Evolutionary conservation across 495 filamentous ascomycete genomes (phyloP).

Genomic region (Chaetomium fimeti): DNA sequence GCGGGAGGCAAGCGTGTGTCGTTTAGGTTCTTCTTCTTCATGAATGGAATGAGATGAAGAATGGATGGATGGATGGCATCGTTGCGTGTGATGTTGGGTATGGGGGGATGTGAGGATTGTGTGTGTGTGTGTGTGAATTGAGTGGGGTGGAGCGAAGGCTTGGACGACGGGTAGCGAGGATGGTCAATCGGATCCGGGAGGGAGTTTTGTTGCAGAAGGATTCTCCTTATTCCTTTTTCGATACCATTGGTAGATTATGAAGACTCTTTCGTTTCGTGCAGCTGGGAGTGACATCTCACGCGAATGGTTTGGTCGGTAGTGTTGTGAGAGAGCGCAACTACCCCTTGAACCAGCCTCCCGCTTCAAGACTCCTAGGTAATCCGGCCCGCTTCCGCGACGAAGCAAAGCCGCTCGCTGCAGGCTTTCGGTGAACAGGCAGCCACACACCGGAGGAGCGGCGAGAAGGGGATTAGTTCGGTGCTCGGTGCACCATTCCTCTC

Average conservation of each 20-base stretch:
- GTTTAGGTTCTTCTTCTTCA: slow-evolving; percentile 3
- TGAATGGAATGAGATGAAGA: slow-evolving; percentile 16
- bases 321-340: too few species aligned
- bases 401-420: neutral
- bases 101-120: neutral
- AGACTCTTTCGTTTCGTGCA: slow-evolving; percentile 1
- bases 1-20: slow-evolving; percentile 1
- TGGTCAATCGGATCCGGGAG: slow-evolving; percentile 4
- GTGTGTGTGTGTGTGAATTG: neutral
- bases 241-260: slow-evolving; percentile 34
- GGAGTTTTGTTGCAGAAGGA: slow-evolving; percentile 15
- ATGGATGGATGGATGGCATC: neutral
- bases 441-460: slow-evolving; percentile 4
- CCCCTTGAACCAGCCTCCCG: neutral
- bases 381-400: neutral
- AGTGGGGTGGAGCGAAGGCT: neutral
- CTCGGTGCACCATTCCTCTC: neutral
- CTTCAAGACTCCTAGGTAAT: neutral
- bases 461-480: neutral
- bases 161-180: neutral
- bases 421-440: slow-evolving; percentile 11
- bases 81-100: neutral
- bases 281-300: neutral
- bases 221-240: slow-evolving; percentile 22
- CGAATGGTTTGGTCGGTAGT: too few species aligned